Percentiles rank a stretch among this genome's conserved stretches.
Conservation (phyloP, 805 yeast genomes). For the Kuraishia capsulata region DNA sequence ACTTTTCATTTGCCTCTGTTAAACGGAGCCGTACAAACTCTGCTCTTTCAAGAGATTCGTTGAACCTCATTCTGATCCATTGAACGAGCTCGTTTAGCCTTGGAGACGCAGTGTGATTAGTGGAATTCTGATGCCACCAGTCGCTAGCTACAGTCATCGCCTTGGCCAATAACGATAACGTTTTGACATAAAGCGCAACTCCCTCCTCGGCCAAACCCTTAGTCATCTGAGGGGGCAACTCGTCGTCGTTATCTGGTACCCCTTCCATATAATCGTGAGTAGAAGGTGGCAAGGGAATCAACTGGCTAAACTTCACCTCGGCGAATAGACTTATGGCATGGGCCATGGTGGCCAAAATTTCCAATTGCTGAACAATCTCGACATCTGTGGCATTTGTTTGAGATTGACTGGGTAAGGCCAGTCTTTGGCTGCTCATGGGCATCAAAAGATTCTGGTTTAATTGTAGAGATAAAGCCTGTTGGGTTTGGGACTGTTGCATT, state of each 20-base stretch:
- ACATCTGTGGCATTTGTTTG: slow-evolving; percentile 15
- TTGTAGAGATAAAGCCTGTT: background rate
- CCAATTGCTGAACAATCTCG: slow-evolving; percentile 41
- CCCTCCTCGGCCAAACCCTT: slow-evolving; percentile 75
- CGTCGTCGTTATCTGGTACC: slow-evolving; percentile 20
- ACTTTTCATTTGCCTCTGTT: slow-evolving; percentile 35
- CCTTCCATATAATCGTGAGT: slow-evolving; percentile 10
- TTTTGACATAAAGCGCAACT: slow-evolving; percentile 73
- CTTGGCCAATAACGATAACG: slow-evolving; percentile 69
- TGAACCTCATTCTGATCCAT: slow-evolving; percentile 85
- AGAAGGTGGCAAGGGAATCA: slow-evolving; percentile 67
- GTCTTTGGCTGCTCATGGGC: background rate
- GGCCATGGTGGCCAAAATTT: slow-evolving; percentile 78
- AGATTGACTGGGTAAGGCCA: slow-evolving; percentile 8
- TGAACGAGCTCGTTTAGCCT: slow-evolving; percentile 68
- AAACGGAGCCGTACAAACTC: slow-evolving; percentile 60
- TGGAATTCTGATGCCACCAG: slow-evolving; percentile 70
- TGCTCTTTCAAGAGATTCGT: slow-evolving; percentile 83
- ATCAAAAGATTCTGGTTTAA: background rate
- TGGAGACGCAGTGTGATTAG: slow-evolving; percentile 22
- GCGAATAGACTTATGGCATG: slow-evolving; percentile 86
- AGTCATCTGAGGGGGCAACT: slow-evolving; percentile 48
- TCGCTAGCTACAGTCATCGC: slow-evolving; percentile 81
- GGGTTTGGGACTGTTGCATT: background rate
- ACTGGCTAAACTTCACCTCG: slow-evolving; percentile 80